Conservation (phyloP, 257 asterid genomes). For the Plectranthus barbatus region DNA sequence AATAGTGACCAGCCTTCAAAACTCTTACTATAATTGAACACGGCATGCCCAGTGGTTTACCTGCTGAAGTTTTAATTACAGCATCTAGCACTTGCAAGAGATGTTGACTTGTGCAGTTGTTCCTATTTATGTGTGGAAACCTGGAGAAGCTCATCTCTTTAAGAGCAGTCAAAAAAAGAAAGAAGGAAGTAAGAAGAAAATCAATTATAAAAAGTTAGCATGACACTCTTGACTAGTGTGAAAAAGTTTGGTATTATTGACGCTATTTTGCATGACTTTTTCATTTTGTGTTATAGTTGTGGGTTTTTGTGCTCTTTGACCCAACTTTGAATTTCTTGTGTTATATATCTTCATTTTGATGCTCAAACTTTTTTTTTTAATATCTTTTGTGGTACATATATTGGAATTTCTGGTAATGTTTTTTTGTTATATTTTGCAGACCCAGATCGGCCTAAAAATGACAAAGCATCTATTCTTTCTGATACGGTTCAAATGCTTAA, state of each 20-base stretch:
- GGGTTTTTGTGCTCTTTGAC: not conserved
- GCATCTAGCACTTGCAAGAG: not conserved
- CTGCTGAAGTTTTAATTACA: not conserved
- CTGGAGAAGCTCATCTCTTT: not conserved
- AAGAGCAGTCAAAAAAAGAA: not conserved
- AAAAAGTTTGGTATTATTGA: no score
- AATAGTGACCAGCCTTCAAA: not conserved
- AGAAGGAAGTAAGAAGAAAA: not conserved
- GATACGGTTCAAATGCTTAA: slow-evolving; percentile 87
- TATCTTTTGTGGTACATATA: not conserved
- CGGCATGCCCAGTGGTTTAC: not conserved
- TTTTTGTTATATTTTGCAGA: slow-evolving; percentile 45
- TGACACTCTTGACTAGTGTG: not conserved
- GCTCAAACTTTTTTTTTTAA: not conserved
- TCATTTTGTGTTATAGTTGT: no score
- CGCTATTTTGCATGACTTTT: no score
- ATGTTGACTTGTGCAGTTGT: not conserved
- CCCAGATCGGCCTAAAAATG: slow-evolving; percentile 97
- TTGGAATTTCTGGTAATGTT: slow-evolving; percentile 3
- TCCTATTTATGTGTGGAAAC: not conserved
- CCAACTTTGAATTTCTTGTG: not conserved
- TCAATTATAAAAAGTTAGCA: not conserved
- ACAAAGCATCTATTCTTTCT: slow-evolving; percentile 90
- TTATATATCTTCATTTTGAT: not conserved
- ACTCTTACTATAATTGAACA: not conserved